Percentiles rank a stretch among this genome's conserved stretches.
Conservation (phyloP, 2,329 filamentous ascomycete species). For the Botryotinia convoluta region DNA sequence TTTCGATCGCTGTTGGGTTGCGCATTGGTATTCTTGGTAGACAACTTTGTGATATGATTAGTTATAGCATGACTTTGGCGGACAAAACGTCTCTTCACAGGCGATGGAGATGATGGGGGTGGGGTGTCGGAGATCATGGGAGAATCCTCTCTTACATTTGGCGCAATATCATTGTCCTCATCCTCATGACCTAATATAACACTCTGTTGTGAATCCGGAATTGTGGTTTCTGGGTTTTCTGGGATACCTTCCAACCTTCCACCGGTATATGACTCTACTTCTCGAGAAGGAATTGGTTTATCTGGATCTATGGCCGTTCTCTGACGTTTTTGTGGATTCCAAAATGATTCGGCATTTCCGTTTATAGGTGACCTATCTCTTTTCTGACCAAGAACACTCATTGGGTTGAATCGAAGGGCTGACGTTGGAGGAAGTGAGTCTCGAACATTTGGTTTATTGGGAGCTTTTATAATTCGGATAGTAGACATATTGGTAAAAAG, state of each 20-base stretch:
- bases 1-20: conserved; percentile 12
- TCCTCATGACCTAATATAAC: conserved; percentile 21
- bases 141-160: conserved; percentile 30
- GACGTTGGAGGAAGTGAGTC: conserved; percentile 39
- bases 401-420: conserved; percentile 34
- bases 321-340: conserved; percentile 34
- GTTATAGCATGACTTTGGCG: conserved; percentile 22
- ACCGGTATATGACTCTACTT: conserved; percentile 25
- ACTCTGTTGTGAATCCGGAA: conserved; percentile 34
- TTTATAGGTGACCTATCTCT: conserved; percentile 29
- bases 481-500: conserved; percentile 32
- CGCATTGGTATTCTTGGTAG: conserved; percentile 15
- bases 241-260: conserved; percentile 2
- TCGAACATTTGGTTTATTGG: conserved; percentile 28
- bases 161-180: conserved; percentile 13
- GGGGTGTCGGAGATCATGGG: conserved; percentile 29
- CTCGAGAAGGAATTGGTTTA: conserved; percentile 35
- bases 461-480: conserved; percentile 36
- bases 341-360: conserved; percentile 22
- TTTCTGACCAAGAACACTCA: conserved; percentile 25
- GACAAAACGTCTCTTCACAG: conserved; percentile 14
- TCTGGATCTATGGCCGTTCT: conserved; percentile 33
- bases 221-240: conserved; percentile 21
- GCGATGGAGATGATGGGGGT: conserved; percentile 26
- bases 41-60: conserved; percentile 28